Percentiles rank a stretch among this genome's conserved stretches.
Conservation (phyloP, 176 grass and related monocot species). For the Paspalum vaginatum region DNA sequence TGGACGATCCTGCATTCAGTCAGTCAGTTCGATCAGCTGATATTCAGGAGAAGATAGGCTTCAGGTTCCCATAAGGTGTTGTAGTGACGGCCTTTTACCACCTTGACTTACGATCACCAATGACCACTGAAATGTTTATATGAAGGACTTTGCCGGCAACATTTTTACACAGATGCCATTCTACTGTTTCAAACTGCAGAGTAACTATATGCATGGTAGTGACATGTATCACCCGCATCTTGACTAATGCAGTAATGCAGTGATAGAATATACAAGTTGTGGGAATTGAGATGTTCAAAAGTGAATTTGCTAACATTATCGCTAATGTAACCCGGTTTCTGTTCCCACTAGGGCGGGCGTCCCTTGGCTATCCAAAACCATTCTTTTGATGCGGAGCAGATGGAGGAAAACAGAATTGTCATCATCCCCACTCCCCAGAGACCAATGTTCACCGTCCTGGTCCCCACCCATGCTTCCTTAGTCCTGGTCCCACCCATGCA, state of each 20-base stretch:
- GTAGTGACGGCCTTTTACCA: neutral
- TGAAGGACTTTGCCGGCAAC: neutral
- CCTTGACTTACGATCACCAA: neutral
- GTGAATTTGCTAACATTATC: slow-evolving; percentile 26
- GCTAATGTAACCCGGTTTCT: no score
- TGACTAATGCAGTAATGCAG: neutral
- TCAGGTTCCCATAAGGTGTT: neutral
- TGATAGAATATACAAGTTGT: neutral
- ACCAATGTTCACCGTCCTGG: no score
- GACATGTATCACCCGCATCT: neutral
- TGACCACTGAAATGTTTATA: neutral
- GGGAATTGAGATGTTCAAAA: neutral
- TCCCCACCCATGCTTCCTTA: no score
- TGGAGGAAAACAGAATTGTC: no score
- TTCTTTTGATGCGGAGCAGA: no score
- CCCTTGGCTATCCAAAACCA: no score
- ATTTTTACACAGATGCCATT: slow-evolving; percentile 4
- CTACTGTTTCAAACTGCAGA: slow-evolving; percentile 2
- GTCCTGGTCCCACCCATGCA: no score
- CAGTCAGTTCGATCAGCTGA: slow-evolving; percentile 12
- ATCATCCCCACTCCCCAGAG: no score
- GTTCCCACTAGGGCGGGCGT: no score
- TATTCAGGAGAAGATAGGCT: neutral
- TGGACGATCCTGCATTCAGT: slow-evolving; percentile 72
- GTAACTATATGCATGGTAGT: neutral